Evolutionary conservation across 208 protist species (phyloP), one percentile per base, ranked within the genome.

Genomic region (Acanthamoeba sp.): DNA sequence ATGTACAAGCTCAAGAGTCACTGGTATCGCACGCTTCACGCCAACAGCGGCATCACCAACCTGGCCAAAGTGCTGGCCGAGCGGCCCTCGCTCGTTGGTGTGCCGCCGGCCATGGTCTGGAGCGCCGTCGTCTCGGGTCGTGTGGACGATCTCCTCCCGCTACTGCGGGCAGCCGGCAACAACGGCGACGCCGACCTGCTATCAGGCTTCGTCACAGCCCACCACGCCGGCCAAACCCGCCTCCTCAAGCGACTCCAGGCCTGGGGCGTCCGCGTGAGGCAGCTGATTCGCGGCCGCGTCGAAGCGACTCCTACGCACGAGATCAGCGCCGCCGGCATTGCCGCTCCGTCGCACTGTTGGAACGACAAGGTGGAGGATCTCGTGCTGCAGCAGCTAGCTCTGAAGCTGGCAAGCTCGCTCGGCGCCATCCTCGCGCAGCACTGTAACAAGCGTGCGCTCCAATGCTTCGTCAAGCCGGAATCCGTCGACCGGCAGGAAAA

Each of bases 1-100:
- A 73, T 91, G 32, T 91, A 91, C 59, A 91, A 91, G 55, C 55
- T 91, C 52, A 91, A 91, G 85, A 91, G 85, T 52, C 85, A 91
- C 55, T 91, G 85, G 85, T 91, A 91, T 38, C 85, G 85, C 55
- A 71, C 85, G 34, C 38, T 91, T 1, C 85, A 91, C 27, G 32
- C 52, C 85, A 66, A 91, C 85, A 91, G 85, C 36, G 85, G 85
- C 57, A 71, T 91, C 85, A n/a, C 85, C 36, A 62, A 91, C 34
- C 55, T 91, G 85, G 85, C 85, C 55, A 18, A 91, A 27, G 50
- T 91, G 16, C 85, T 91, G 12, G 45, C 85, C 32, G 85, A 91
- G 55, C 48, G 85, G 32, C 85, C 85, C 16, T 36, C 48, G 57
- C 36, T 91, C 27, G n/a, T 40, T 34, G 85, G 55, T 27, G 85